Evolutionary conservation across 2,329 filamentous ascomycete genomes (phyloP), one percentile per base, ranked within the genome.

Genomic region (Arthrinium phaeospermum): DNA sequence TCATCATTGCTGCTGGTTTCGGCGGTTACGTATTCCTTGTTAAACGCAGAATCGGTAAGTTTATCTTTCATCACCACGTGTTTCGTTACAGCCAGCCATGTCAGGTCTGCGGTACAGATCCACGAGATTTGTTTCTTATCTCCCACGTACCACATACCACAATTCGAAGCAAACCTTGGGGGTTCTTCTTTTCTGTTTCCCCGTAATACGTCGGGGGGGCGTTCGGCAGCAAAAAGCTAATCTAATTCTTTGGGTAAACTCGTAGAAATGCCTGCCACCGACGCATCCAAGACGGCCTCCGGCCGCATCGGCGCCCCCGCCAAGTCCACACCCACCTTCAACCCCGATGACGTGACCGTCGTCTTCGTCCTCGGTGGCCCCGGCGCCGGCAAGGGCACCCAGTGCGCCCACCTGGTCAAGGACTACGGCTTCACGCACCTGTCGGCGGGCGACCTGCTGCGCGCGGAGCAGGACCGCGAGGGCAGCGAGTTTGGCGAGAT

Each of bases 291-390:
- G 74, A 82, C 84, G 75, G 82, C 82, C 78, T 82, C 79, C 77
- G 82, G 67, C 24, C 68, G 81, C 78, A 84, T 85, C 79, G 82
- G 83, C 73, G 84, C 86, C 75, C 86, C 88, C 44, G 81, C 85
- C 74, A 92, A 92, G 82, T 80, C 82, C 64, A 84, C 86, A 71
- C 92, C 95, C 5, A 90, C 91, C 79, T 98, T 97, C 88, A 91
- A 90, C 72, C 85, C 92, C 69, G 80, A 90, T 72, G 88, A 95
- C 73, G 94, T 97, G 45, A 96, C 94, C n/a, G 95, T 98, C 73
- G 86, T 99, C 83, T 98, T 98, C 86, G 94, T 98, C 75, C 94
- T 99, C 74, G 96, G 96, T 82, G 96, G 96, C 2, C 96, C 96
- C 19, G 96, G 96, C 75, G 94, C 95, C 75, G 96, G 96, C 79